Percentiles rank a stretch among this genome's conserved stretches.
These are phyloP conservation scores for Irpex sp. DNA, from an alignment of 1,284 basidiomycete genomes.

Conservation along the genomic window DNA sequence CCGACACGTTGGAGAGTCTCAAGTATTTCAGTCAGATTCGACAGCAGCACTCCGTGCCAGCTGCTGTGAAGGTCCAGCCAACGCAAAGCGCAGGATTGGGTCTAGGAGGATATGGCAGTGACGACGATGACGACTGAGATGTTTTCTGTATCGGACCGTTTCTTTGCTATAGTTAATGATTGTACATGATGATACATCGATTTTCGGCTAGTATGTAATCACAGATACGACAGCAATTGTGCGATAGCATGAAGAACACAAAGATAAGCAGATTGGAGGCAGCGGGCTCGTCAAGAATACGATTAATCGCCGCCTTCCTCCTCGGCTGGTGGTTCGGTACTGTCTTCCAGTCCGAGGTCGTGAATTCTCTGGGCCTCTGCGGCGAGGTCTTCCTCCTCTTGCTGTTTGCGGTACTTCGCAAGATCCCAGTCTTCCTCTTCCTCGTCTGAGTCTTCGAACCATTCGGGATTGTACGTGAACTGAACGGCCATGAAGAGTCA, in stretches of 20 bases:
- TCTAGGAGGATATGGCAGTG: slow-evolving; percentile 74
- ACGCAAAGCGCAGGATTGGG: slow-evolving; percentile 43
- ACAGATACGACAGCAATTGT: not conserved
- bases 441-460: slow-evolving; percentile 86
- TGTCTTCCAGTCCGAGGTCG: slow-evolving; percentile 21
- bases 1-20: slow-evolving; percentile 81
- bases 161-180: slow-evolving; percentile 2
- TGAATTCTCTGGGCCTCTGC: slow-evolving; percentile 39
- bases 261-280: not conserved
- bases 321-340: slow-evolving; percentile 6
- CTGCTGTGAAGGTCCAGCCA: slow-evolving; percentile 21
- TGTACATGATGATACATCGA: slow-evolving; percentile 5
- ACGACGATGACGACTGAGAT: slow-evolving; percentile 50
- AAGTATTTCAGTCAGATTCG: slow-evolving; percentile 84
- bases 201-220: not conserved
- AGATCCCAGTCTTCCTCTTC: slow-evolving; percentile 77
- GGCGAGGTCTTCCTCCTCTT: slow-evolving; percentile 56
- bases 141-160: not conserved
- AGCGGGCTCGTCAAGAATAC: not conserved
- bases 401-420: slow-evolving; percentile 55
- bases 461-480: slow-evolving; percentile 96
- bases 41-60: slow-evolving; percentile 45
- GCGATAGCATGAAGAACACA: not conserved
- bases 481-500: slow-evolving; percentile 25
- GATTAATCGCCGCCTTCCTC: slow-evolving; percentile 12